phyloP scores from a whole-genome alignment of 2,329 filamentous ascomycete genomes.

The Colletotrichum melonis region DNA sequence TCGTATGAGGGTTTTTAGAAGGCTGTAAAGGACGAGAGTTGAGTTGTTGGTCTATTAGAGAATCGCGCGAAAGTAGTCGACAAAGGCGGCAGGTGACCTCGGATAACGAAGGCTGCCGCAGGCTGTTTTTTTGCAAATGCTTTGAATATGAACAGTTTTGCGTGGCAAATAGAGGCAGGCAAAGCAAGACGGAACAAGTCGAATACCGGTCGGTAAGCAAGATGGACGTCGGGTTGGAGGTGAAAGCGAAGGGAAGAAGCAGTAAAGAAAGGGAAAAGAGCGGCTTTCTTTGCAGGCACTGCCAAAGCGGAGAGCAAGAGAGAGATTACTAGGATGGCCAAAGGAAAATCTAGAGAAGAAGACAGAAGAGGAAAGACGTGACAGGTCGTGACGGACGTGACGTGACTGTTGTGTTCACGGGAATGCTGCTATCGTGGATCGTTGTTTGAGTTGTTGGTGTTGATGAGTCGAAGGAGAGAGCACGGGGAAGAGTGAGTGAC shows the following conservation, averaged over 20 bases:
- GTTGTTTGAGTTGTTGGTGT: slow-evolving; percentile 31
- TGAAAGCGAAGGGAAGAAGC: slow-evolving; percentile 31
- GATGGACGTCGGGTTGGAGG: slow-evolving; percentile 21
- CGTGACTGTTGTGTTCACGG: slow-evolving; percentile 34
- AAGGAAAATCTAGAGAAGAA: slow-evolving; percentile 30
- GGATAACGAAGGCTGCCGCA: slow-evolving; percentile 20
- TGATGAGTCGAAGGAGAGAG: slow-evolving; percentile 33
- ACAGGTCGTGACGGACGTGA: slow-evolving; percentile 31
- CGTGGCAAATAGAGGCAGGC: not conserved
- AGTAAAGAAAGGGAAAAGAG: slow-evolving; percentile 28
- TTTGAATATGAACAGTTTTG: slow-evolving; percentile 18
- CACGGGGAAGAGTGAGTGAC: slow-evolving; percentile 29
- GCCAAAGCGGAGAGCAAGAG: slow-evolving; percentile 29
- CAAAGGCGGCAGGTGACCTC: slow-evolving; percentile 24
- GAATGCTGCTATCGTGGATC: slow-evolving; percentile 27
- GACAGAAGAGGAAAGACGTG: slow-evolving; percentile 32
- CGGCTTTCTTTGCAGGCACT: slow-evolving; percentile 33
- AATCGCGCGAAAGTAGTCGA: not conserved
- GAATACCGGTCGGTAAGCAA: slow-evolving; percentile 1
- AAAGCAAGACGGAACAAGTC: not conserved
- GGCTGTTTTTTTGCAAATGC: slow-evolving; percentile 6
- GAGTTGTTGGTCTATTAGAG: slow-evolving; percentile 27
- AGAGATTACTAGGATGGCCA: slow-evolving; percentile 23
- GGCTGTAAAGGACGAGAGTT: not conserved
- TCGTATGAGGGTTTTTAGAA: slow-evolving; percentile 5